phyloP scores from a whole-genome alignment of 2,329 filamentous ascomycete species.

The Talaromyces sp. region DNA sequence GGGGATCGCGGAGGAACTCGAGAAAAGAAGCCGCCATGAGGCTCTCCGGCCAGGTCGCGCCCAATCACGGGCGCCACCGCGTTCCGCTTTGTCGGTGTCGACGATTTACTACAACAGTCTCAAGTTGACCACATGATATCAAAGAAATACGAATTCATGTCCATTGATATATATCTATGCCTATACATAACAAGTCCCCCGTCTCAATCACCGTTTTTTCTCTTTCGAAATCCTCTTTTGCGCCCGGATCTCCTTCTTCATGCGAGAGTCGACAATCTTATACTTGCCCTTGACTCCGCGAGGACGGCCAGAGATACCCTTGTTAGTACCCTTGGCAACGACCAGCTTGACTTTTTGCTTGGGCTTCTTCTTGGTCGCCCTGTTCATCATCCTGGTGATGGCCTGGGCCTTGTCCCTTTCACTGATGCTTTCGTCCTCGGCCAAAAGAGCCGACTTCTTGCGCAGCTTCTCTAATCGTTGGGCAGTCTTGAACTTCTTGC shows the following conservation, averaged over 20 bases:
- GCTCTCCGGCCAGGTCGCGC: background rate
- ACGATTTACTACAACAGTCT: background rate
- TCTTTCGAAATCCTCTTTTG: slow-evolving; percentile 78
- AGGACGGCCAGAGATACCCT: slow-evolving; percentile 78
- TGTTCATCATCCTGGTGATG: slow-evolving; percentile 76
- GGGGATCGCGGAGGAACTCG: background rate
- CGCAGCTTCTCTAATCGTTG: slow-evolving; percentile 88
- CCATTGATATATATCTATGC: background rate
- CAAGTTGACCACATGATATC: too few species aligned
- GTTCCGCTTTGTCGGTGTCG: background rate
- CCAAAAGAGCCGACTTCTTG: slow-evolving; percentile 91
- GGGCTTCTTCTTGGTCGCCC: slow-evolving; percentile 80
- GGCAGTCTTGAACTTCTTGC: slow-evolving; percentile 95
- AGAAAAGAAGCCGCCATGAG: background rate
- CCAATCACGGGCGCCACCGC: background rate
- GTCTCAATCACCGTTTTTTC: slow-evolving; percentile 36
- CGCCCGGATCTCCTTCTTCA: slow-evolving; percentile 94
- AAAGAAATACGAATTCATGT: background rate
- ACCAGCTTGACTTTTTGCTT: slow-evolving; percentile 80
- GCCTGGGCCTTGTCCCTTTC: slow-evolving; percentile 92
- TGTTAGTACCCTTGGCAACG: slow-evolving; percentile 79
- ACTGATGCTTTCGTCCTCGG: slow-evolving; percentile 84
- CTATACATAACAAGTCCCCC: background rate
- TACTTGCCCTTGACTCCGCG: slow-evolving; percentile 93
- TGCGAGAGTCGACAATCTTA: slow-evolving; percentile 89